These are phyloP conservation scores for Aspergillus hancockii DNA, from an alignment of 495 filamentous ascomycete genomes.

Conservation along the genomic window DNA sequence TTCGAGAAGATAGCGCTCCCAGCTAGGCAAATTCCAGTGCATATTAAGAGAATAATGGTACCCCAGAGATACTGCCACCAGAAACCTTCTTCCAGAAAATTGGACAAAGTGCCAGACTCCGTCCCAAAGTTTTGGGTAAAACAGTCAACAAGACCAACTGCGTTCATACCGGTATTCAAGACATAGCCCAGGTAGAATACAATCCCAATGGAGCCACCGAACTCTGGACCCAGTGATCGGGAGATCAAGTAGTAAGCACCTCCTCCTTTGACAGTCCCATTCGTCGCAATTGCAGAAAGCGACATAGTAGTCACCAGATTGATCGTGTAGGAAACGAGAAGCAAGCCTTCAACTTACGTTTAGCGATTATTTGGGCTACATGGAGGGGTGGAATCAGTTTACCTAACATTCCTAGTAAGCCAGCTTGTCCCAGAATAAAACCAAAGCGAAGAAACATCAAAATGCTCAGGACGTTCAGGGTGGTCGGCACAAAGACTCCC, in stretches of 20 bases:
- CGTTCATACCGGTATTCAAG: conserved; percentile 86
- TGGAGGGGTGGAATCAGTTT: conserved; percentile 20
- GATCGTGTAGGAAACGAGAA: conserved; percentile 71
- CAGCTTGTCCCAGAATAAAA: conserved; percentile 75
- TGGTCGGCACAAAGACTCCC: conserved; percentile 84
- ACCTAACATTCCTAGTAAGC: conserved; percentile 80
- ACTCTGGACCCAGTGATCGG: conserved; percentile 81
- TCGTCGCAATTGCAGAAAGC: conserved; percentile 84
- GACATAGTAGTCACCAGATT: conserved; percentile 84
- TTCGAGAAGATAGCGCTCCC: conserved; percentile 80
- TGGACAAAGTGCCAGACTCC: conserved; percentile 55
- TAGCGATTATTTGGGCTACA: not conserved
- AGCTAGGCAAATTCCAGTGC: conserved; percentile 75
- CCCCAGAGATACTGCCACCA: conserved; percentile 83
- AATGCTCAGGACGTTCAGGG: conserved; percentile 87
- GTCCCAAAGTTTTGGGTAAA: conserved; percentile 74
- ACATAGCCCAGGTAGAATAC: conserved; percentile 85
- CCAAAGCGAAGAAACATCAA: conserved; percentile 89
- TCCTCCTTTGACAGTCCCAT: conserved; percentile 85
- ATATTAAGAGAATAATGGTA: conserved; percentile 69
- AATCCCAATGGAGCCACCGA: conserved; percentile 88
- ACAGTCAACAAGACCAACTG: conserved; percentile 84
- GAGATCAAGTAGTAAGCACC: conserved; percentile 91
- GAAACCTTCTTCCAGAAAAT: conserved; percentile 67
- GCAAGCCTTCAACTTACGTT: conserved; percentile 54